phyloP scores from a whole-genome alignment of 345 rosid genomes.

The Salix dunnii region DNA sequence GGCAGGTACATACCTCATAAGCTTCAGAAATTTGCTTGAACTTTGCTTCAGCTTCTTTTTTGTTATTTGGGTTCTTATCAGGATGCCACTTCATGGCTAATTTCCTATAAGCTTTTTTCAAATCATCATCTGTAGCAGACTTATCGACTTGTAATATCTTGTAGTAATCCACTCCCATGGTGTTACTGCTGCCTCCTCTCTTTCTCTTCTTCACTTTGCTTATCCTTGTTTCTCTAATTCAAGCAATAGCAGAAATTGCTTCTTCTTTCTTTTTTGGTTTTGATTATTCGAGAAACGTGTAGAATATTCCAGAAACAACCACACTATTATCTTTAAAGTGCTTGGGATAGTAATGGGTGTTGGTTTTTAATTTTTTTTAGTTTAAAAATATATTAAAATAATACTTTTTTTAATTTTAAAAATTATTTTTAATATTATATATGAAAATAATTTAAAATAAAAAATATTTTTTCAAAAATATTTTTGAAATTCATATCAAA shows the following conservation, averaged over 20 bases:
- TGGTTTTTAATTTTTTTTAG: too few species aligned
- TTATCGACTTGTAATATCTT: constrained; percentile 21
- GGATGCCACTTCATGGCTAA: constrained; percentile 35
- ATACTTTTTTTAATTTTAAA: too few species aligned
- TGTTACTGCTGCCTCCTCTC: not conserved
- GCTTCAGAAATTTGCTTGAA: constrained; percentile 30
- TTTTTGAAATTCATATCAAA: too few species aligned
- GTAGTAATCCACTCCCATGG: constrained; percentile 30
- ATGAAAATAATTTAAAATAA: too few species aligned
- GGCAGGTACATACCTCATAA: constrained; percentile 15
- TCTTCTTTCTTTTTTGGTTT: not conserved
- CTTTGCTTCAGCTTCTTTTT: constrained; percentile 28
- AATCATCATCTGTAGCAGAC: constrained; percentile 23
- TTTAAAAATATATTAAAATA: too few species aligned
- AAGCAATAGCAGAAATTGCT: not conserved
- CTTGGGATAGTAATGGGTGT: too few species aligned
- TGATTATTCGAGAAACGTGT: not conserved
- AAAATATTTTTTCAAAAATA: too few species aligned
- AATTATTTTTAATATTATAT: too few species aligned
- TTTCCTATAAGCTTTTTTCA: constrained; percentile 30
- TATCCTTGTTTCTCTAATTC: not conserved
- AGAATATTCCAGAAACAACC: constrained; percentile 15
- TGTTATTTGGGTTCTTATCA: constrained; percentile 28
- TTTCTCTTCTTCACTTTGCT: not conserved
- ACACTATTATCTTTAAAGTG: not conserved